Evolutionary conservation across 2,329 filamentous ascomycete genomes (phyloP).

Genomic region (Stachybotrys chartarum): DNA sequence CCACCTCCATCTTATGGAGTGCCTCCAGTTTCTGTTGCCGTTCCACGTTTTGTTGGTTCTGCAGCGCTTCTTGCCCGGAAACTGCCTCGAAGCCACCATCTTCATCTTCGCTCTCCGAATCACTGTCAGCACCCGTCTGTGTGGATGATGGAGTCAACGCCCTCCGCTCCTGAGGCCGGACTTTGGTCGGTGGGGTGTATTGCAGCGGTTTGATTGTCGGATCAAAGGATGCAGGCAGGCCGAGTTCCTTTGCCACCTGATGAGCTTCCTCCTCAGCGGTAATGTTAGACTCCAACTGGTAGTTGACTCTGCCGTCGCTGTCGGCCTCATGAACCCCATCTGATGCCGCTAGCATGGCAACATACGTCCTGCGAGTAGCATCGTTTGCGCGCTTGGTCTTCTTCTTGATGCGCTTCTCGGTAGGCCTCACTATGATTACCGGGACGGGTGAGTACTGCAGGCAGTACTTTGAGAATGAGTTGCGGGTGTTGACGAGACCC

Average conservation of each 20-base stretch:
- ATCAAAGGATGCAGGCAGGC: constrained; percentile 55
- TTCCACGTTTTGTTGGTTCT: constrained; percentile 26
- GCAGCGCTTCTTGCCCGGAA: constrained; percentile 22
- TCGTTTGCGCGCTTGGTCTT: constrained; percentile 79
- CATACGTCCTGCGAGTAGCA: constrained; percentile 67
- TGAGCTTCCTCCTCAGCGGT: constrained; percentile 58
- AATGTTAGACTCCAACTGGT: constrained; percentile 47
- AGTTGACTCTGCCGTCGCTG: constrained; percentile 42
- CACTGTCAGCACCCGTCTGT: constrained; percentile 32
- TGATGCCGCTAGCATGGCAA: constrained; percentile 64
- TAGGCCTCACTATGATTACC: constrained; percentile 84
- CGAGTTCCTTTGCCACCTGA: constrained; percentile 55
- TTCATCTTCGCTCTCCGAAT: constrained; percentile 31
- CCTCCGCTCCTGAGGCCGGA: constrained; percentile 10
- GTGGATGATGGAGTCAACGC: constrained; percentile 16
- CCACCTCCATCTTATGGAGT: constrained; percentile 53
- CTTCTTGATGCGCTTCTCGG: constrained; percentile 82
- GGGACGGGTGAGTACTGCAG: constrained; percentile 89
- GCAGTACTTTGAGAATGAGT: constrained; percentile 90
- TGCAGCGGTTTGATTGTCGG: constrained; percentile 50
- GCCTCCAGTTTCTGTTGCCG: constrained; percentile 42
- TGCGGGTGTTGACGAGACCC: constrained; percentile 67
- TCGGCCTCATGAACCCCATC: constrained; percentile 52
- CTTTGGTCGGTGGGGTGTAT: constrained; percentile 4
- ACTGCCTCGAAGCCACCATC: constrained; percentile 37